Percentiles rank a stretch among this genome's conserved stretches.
These are phyloP conservation scores for Coemansia interrupta DNA, from an alignment of 192 early-diverging fungal genomes.

Conservation along the genomic window DNA sequence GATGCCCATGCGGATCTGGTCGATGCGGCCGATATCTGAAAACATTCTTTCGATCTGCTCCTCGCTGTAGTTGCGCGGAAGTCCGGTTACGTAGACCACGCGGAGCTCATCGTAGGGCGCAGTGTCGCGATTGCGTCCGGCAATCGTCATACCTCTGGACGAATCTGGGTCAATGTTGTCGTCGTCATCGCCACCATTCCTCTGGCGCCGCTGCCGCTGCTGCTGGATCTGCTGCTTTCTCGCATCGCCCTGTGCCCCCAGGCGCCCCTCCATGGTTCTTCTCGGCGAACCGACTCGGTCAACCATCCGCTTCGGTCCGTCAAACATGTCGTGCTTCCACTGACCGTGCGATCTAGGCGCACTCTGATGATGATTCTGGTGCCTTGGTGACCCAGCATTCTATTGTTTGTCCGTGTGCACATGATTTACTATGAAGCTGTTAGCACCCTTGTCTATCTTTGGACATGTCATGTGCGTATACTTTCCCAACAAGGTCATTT, in stretches of 20 bases:
- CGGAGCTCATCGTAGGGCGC: conserved; percentile 31
- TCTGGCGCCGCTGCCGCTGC: not conserved
- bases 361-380: not conserved
- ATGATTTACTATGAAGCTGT: too few species aligned
- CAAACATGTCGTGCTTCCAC: conserved; percentile 34
- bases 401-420: not conserved
- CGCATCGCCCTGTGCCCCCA: not conserved
- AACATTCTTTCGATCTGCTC: conserved; percentile 42
- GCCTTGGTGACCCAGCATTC: not conserved
- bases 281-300: conserved; percentile 22
- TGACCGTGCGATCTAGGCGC: conserved; percentile 3
- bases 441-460: not conserved
- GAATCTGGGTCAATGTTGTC: not conserved
- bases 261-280: conserved; percentile 1
- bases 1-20: conserved; percentile 38
- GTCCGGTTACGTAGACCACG: conserved; percentile 27
- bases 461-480: not conserved
- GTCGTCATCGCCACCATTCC: not conserved
- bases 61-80: conserved; percentile 28
- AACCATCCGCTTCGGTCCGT: conserved; percentile 25
- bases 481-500: not conserved
- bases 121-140: conserved; percentile 26
- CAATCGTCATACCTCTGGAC: conserved; percentile 26
- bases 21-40: conserved; percentile 35
- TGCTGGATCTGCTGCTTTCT: too few species aligned